phyloP scores from a whole-genome alignment of 2,329 filamentous ascomycete species.

The Aspergillus sp. region DNA sequence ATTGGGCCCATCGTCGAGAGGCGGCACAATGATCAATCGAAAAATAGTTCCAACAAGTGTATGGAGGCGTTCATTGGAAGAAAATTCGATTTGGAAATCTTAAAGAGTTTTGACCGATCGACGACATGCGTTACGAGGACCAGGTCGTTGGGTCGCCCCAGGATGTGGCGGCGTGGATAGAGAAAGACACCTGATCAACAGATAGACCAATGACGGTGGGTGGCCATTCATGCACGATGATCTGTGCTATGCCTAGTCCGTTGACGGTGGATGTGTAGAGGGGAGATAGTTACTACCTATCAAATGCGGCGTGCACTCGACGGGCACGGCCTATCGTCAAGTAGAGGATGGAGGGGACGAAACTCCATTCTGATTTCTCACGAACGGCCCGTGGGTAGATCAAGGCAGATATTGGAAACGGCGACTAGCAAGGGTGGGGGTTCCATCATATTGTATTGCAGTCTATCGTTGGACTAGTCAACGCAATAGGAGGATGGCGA shows the following conservation, averaged over 20 bases:
- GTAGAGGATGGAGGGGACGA: not conserved
- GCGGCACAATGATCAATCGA: not conserved
- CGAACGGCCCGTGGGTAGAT: not conserved
- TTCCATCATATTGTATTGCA: not conserved
- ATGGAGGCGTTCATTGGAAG: not conserved
- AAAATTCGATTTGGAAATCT: slow-evolving; percentile 11
- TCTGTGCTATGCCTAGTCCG: too few relatives aligned
- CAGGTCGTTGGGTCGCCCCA: slow-evolving; percentile 15
- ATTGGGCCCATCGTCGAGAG: not conserved
- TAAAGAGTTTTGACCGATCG: slow-evolving; percentile 16
- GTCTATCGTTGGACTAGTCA: not conserved
- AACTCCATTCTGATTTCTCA: not conserved
- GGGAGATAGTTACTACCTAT: too few relatives aligned
- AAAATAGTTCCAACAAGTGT: not conserved
- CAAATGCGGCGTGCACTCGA: not conserved
- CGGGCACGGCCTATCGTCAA: slow-evolving; percentile 3
- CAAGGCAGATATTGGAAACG: not conserved
- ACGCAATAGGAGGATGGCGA: slow-evolving; percentile 1
- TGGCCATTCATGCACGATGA: not conserved
- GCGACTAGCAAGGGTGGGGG: not conserved
- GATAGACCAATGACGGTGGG: not conserved
- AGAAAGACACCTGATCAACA: not conserved
- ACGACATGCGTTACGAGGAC: slow-evolving; percentile 16
- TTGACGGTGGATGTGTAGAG: not conserved
- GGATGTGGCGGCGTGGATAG: not conserved